Evolutionary conservation across 495 filamentous ascomycete genomes (phyloP).

Genomic region (Xylaria longipes): DNA sequence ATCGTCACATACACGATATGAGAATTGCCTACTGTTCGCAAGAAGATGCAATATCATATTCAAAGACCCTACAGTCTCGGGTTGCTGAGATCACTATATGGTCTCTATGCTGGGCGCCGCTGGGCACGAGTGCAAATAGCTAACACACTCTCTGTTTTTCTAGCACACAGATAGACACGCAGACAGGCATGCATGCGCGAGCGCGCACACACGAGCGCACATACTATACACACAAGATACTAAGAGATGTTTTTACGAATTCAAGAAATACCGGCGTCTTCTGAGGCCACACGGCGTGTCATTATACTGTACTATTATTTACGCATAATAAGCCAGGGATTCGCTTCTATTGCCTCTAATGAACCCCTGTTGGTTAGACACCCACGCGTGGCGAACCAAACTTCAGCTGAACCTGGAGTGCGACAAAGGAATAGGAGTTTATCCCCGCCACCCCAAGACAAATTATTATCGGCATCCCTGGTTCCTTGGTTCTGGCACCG

Average conservation of each 20-base stretch:
- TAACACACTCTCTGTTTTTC: not conserved
- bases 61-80: not conserved
- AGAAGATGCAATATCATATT: not conserved
- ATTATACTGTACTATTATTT: slow-evolving; percentile 10
- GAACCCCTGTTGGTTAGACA: not conserved
- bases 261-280: not conserved
- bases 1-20: not conserved
- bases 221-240: not conserved
- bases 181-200: no score
- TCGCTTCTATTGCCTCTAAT: slow-evolving; percentile 15
- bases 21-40: not conserved
- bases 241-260: not conserved
- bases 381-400: slow-evolving; percentile 24
- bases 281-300: slow-evolving; percentile 14
- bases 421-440: not conserved
- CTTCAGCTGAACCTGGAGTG: slow-evolving; percentile 19
- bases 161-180: not conserved
- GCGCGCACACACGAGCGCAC: not conserved
- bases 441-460: slow-evolving; percentile 15
- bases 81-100: not conserved
- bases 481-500: slow-evolving; percentile 4
- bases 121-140: not conserved
- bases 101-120: not conserved
- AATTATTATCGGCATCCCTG: not conserved
- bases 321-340: slow-evolving; percentile 18